Conservation (phyloP, 805 yeast species). For the Phaffomyces antillensis region DNA sequence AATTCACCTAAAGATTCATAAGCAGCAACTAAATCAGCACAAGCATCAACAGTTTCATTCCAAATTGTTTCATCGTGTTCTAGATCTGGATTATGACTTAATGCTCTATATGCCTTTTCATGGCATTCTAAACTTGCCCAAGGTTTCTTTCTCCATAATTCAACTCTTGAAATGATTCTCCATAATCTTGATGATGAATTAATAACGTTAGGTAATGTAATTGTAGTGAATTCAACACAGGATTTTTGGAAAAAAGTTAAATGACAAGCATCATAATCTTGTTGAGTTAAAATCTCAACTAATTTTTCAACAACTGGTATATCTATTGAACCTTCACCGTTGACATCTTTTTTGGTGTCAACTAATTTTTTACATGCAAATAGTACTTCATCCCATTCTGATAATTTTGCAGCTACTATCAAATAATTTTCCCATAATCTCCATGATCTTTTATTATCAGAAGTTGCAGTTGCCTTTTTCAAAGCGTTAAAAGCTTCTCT, state of each 20-base stretch:
- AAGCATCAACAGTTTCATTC: slow-evolving; percentile 74
- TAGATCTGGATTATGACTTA: slow-evolving; percentile 56
- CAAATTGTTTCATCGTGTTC: slow-evolving; percentile 55
- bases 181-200: slow-evolving; percentile 59
- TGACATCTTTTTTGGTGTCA: slow-evolving; percentile 45
- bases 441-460: slow-evolving; percentile 69
- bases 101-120: slow-evolving; percentile 80
- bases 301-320: slow-evolving; percentile 68
- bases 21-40: slow-evolving; percentile 75
- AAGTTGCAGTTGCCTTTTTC: slow-evolving; percentile 69
- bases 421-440: slow-evolving; percentile 84
- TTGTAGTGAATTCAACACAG: slow-evolving; percentile 67
- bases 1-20: slow-evolving; percentile 83
- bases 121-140: slow-evolving; percentile 83
- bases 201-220: slow-evolving; percentile 58
- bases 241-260: slow-evolving; percentile 57
- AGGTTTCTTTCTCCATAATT: slow-evolving; percentile 79
- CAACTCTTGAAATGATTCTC: slow-evolving; percentile 80
- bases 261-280: slow-evolving; percentile 33
- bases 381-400: slow-evolving; percentile 86
- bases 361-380: slow-evolving; percentile 63
- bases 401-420: slow-evolving; percentile 70
- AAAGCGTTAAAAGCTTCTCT: slow-evolving; percentile 83
- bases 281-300: slow-evolving; percentile 52
- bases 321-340: slow-evolving; percentile 63